Evolutionary conservation across 306 rosid genomes (phyloP).

Genomic region (peach (Prunus persica)): Prunus_persica_NCBIv2 NC_034015.1:15064501-15065000

Average conservation of each 20-base stretch:
- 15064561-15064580: slow-evolving; percentile 78
- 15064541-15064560: slow-evolving; percentile 83
- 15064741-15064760: slow-evolving; percentile 73
- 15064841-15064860: background rate
- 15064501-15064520: slow-evolving; percentile 67
- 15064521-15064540: slow-evolving; percentile 57
- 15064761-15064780: slow-evolving; percentile 68
- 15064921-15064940: slow-evolving; percentile 62
- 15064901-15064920: slow-evolving; percentile 71
- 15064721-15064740: slow-evolving; percentile 93
- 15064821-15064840: background rate
- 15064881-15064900: slow-evolving; percentile 45
- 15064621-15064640: slow-evolving; percentile 1
- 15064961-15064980: slow-evolving; percentile 8
- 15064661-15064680: slow-evolving; percentile 30
- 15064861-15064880: background rate
- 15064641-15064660: background rate
- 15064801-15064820: slow-evolving; percentile 43
- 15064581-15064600: slow-evolving; percentile 50
- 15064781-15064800: slow-evolving; percentile 94
- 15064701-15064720: slow-evolving; percentile 90
- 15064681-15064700: slow-evolving; percentile 77
- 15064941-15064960: slow-evolving; percentile 78
- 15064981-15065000: background rate
- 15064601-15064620: background rate